Evolutionary conservation across 2,329 filamentous ascomycete genomes (phyloP), one percentile per base, ranked within the genome.

Genomic region (Colletotrichum sp.): DNA sequence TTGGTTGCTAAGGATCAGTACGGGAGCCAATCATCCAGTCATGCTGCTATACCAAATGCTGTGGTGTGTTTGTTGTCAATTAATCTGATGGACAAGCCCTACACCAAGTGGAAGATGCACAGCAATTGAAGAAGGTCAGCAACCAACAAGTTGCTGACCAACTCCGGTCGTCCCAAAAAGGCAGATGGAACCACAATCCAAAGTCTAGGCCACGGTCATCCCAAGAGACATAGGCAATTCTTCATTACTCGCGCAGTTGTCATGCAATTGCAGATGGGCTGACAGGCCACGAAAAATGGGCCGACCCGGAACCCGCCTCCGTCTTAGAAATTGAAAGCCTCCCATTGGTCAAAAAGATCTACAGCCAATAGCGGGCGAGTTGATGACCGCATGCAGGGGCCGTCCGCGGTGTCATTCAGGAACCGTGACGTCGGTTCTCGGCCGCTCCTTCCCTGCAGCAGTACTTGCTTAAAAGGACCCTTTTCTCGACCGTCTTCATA

Each of bases 401-500:
- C 18, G 30, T 36, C 64, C 7, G 57, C 32, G 26, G n/a, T 30
- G 70, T n/a, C 24, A 49, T 32, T 21, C 64, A 73, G 57, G 64
- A 52, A 69, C 73, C 70, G 70, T 76, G 73, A 76, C 73, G 73
- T 76, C 64, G 70, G 73, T 68, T 69, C 30, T 67, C 49, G 70
- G 70, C 70, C 70, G 39, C 73, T 76, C 70, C 34, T 66, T 73
- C 59, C 70, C 73, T 76, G 73, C 63, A 69, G 72, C 18, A 34
- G 59, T 8, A 69, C 30, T 60, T 74, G 64, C 74, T 76, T 76
- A 76, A 65, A 74, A 76, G 36, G 70, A 66, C 57, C 70, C 64
- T 36, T 74, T n/a, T 59, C 64, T 49, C 65, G 32, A 28, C 34
- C 9, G 34, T 18, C n/a, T 57, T 18, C 24, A 24, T 32, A 2